Conservation (phyloP, 805 yeast species). For the Wickerhamiella allomyrinae region DNA sequence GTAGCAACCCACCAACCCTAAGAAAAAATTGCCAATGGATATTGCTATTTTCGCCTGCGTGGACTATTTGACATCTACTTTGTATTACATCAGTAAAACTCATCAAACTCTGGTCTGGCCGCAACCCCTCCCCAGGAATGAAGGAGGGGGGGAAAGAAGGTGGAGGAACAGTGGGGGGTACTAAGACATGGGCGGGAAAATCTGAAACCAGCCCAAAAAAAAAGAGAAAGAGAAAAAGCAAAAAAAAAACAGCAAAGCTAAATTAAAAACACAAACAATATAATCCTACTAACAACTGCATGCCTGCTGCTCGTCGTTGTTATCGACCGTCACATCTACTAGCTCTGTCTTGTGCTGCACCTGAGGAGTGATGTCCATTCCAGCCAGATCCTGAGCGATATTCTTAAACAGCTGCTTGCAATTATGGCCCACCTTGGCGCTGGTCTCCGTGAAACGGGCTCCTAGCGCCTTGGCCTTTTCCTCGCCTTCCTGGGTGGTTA, state of each 20-base stretch:
- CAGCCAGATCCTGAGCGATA: conserved; percentile 84
- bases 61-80: too few relatives aligned
- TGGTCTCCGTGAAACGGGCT: conserved; percentile 79
- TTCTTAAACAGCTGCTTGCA: conserved; percentile 80
- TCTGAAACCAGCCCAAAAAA: not conserved
- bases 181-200: too few relatives aligned
- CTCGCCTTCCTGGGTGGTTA: conserved; percentile 82
- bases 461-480: conserved; percentile 56
- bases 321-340: conserved; percentile 20
- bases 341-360: conserved; percentile 15
- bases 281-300: conserved; percentile 15
- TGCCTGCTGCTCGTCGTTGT: conserved; percentile 19
- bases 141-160: too few relatives aligned
- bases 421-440: conserved; percentile 89
- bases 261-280: not conserved
- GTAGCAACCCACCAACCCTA: too few relatives aligned
- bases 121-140: too few relatives aligned
- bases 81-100: too few relatives aligned
- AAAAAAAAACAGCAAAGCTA: not conserved
- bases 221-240: too few relatives aligned
- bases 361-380: conserved; percentile 35
- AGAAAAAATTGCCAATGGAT: too few relatives aligned
- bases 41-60: too few relatives aligned
- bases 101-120: too few relatives aligned
- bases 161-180: too few relatives aligned